A percentile compares a stretch with the other conserved stretches of the same genome.
These are phyloP conservation scores for Microthyrium microscopicum DNA, from an alignment of 2,329 filamentous ascomycete species.

Conservation along the genomic window DNA sequence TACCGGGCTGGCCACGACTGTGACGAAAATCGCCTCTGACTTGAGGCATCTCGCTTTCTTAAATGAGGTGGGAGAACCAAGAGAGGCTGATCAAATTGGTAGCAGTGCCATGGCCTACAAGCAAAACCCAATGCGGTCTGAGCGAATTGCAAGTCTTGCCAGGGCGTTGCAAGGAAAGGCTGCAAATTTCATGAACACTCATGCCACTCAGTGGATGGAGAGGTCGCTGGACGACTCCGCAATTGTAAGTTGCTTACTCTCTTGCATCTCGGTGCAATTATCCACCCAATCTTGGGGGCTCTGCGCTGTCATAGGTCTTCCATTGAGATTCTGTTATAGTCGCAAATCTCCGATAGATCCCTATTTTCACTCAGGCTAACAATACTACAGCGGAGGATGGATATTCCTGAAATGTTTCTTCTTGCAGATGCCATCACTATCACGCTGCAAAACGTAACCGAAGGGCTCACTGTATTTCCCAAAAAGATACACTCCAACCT, in stretches of 20 bases:
- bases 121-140: constrained; percentile 41
- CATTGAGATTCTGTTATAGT: too few relatives aligned
- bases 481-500: constrained; percentile 51
- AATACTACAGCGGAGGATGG: too few relatives aligned
- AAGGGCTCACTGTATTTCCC: constrained; percentile 60
- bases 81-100: constrained; percentile 65
- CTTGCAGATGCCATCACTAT: constrained; percentile 42
- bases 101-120: constrained; percentile 47
- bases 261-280: too few relatives aligned
- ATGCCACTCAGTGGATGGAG: constrained; percentile 55
- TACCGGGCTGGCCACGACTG: constrained; percentile 61
- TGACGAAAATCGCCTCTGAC: constrained; percentile 56
- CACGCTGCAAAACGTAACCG: constrained; percentile 57
- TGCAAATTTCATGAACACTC: constrained; percentile 46
- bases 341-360: too few relatives aligned
- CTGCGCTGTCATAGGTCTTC: too few relatives aligned
- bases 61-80: constrained; percentile 77
- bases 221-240: constrained; percentile 61
- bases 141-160: constrained; percentile 43
- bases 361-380: too few relatives aligned
- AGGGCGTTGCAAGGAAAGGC: constrained; percentile 38
- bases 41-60: constrained; percentile 53
- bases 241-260: too few relatives aligned
- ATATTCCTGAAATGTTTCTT: constrained; percentile 31
- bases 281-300: too few relatives aligned